Evolutionary conservation across 2,329 filamentous ascomycete species (phyloP), one percentile per base, ranked within the genome.

Genomic region (Apiospora saccharicola): DNA sequence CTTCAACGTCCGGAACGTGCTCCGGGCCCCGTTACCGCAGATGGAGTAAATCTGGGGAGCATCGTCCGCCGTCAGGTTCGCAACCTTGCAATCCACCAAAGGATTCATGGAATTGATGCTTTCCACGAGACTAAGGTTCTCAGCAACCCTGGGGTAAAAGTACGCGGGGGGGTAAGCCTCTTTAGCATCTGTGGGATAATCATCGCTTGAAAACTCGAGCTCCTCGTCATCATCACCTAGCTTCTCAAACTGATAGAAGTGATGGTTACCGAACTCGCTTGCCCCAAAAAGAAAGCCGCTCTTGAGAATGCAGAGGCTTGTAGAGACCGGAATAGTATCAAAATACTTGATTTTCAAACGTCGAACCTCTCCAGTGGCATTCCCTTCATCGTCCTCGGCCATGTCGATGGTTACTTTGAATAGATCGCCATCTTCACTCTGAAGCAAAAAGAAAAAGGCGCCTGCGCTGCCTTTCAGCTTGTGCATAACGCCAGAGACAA

Each of bases 381-480:
- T 91, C 16, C 93, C 94, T 67, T 93, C 90, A 0, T 92, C 90
- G 77, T 97, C 94, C 76, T 95, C 92, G 13, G 91, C 88, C 91
- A 98, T 96, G 75, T 98, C 95, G 73, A 99, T 91, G 0, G 93
- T 98, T 69, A 98, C 89, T 81, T 98, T 98, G 88, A 99, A 98
- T 8, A 99, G 86, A 81, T 99, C 97, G n/a, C 96, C 96, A 81
- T 99, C 97, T 72, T 99, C 96, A 0, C 94, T 95, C 81, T 99
- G 96, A 0, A 99, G 85, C 3, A 99, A 89, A 81, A 98, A 98
- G 86, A 99, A 99, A 85, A 99, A 99, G 1, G 95, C 95, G 41
- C 95, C 95, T 7, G 87, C 88, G 73, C 87, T 91, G 73, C 90
- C 90, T 78, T 96, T 96, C 81, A 98, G 92, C 82, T 97, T 97